phyloP scores from a whole-genome alignment of 2,329 filamentous ascomycete species.

The Aspergillus neoniger region DNA sequence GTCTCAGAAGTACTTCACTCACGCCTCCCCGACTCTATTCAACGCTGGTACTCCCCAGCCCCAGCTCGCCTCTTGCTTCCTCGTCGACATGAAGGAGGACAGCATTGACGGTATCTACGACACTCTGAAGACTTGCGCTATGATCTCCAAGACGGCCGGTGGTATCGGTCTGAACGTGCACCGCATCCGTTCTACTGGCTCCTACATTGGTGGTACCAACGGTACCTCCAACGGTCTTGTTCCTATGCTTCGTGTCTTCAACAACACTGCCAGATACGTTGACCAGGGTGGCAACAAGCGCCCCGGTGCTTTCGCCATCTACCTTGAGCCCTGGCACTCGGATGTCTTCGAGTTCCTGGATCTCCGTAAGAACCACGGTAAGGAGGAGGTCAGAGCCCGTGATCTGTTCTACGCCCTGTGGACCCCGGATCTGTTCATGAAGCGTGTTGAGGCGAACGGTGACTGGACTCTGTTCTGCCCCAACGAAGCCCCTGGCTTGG shows the following conservation, averaged over 20 bases:
- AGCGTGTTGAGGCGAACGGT: conserved; percentile 94
- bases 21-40: conserved; percentile 96
- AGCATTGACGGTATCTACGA: conserved; percentile 99
- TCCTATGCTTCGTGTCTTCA: conserved; percentile 98
- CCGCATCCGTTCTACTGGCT: conserved; percentile 93
- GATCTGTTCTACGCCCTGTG: conserved; percentile 97
- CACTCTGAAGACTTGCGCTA: conserved; percentile 96
- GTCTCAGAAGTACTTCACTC: conserved; percentile 98
- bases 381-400: conserved; percentile 94
- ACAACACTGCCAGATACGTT: conserved; percentile 98
- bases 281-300: conserved; percentile 99
- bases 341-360: conserved; percentile 98
- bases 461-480: conserved; percentile 99
- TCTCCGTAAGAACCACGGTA: conserved; percentile 98
- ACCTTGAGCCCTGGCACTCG: conserved; percentile 97
- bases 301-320: conserved; percentile 96
- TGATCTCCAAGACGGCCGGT: conserved; percentile 99
- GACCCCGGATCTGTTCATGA: conserved; percentile 99
- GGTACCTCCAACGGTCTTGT: conserved; percentile 96
- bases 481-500: conserved; percentile 90
- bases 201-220: conserved; percentile 97
- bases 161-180: conserved; percentile 97
- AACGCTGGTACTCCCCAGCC: conserved; percentile 94
- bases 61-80: conserved; percentile 96
- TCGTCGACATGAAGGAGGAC: conserved; percentile 99